Conservation (phyloP, 1,139 yeast genomes). For the Pichia sp. region DNA sequence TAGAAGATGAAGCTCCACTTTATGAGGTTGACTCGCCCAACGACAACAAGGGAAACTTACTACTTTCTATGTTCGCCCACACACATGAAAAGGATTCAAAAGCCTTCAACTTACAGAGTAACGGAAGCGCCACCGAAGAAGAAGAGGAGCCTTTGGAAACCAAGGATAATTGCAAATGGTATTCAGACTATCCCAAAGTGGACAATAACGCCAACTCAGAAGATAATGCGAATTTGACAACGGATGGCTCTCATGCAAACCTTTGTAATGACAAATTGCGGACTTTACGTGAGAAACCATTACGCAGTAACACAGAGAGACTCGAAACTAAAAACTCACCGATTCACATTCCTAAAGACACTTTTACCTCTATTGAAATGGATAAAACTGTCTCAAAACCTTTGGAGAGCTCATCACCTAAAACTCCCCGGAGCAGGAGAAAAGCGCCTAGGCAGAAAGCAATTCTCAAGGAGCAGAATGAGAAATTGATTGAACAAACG, state of each 20-base stretch:
- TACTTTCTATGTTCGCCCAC: constrained; percentile 5
- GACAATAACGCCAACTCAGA: not conserved
- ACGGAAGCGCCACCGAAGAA: not conserved
- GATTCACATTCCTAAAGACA: too few species aligned
- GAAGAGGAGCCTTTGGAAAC: not conserved
- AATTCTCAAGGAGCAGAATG: not conserved
- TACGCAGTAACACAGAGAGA: too few species aligned
- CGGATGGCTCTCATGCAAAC: not conserved
- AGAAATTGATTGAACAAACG: not conserved
- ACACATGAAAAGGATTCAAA: not conserved
- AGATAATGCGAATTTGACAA: not conserved
- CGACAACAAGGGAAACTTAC: not conserved
- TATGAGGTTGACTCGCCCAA: not conserved
- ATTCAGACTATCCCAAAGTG: not conserved
- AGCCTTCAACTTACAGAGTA: not conserved
- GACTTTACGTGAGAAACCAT: not conserved
- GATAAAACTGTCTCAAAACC: too few species aligned
- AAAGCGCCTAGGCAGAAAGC: not conserved
- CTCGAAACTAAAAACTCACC: too few species aligned
- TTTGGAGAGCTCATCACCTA: not conserved
- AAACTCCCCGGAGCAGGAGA: not conserved
- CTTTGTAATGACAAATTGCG: not conserved
- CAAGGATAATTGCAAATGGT: not conserved
- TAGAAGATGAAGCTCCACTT: not conserved
- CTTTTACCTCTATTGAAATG: too few species aligned